Base-by-base conservation (phyloP, 768 basidiomycete genomes). In the Leccinellum luteum region DNA sequence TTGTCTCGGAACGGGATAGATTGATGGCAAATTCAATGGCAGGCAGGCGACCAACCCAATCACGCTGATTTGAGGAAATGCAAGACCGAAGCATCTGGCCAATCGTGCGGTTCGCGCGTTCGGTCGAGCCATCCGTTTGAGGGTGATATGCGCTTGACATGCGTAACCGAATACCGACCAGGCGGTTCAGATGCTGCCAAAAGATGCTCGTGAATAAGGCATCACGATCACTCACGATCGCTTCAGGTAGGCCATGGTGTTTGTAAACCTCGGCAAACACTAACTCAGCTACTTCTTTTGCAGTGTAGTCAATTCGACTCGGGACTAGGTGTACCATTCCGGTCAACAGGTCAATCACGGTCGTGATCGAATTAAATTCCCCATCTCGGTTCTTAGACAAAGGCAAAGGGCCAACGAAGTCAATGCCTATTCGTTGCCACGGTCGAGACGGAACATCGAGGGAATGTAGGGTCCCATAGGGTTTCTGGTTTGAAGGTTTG, bases 401-500 rank as follows among this genome's bases (percentile, higher is more conserved):
- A 3, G 51, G 35, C 0, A 51, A 17, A 0, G 35, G 25, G n/a
- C n/a, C n/a, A n/a, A 79, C 56, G 34, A 79, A 79, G 62, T 79
- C 78, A 49, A 79, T 75, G 0, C 69, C 72, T 0, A 80, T 75
- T 0, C 71, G 68, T 2, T 71, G 65, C 74, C 74, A 78, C 0
- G 76, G 78, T 6, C 60, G 54, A 0, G 51, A 61, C 0, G 73
- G 74, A 0, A 76, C 59, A 0, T 57, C n/a, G 1, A 75, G 44
- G 14, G 32, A 12, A 41, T 3, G 10, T 17, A 52, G 34, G 5
- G 41, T 43, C 15, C 19, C 0, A 69, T 64, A 13, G 69, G 62
- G 71, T n/a, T 65, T 61, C 30, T 73, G 70, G 4, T 69, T 48
- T 58, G 63, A 10, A 25, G 66, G 56, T 56, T 69, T 70, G 19